Conservation (phyloP, 2,329 filamentous ascomycete genomes). For the Alternaria postmessia region DNA sequence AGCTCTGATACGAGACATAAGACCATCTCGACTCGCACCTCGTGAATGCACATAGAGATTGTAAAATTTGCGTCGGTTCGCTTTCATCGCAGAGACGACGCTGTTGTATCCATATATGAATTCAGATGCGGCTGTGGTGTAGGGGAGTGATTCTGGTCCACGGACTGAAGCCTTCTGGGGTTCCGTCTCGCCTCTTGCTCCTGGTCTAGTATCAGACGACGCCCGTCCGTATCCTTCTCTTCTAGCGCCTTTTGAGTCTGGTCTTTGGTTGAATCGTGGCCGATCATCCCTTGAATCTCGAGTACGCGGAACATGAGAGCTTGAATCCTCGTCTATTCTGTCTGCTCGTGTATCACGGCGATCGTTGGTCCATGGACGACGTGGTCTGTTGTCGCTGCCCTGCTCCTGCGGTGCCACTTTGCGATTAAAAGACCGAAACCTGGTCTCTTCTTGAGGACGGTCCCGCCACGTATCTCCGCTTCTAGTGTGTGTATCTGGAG, state of each 20-base stretch:
- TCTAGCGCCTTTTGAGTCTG: constrained; percentile 11
- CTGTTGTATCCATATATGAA: constrained; percentile 88
- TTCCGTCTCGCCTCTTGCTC: background rate
- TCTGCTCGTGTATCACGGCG: background rate
- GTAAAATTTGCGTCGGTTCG: constrained; percentile 76
- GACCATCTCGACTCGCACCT: constrained; percentile 26
- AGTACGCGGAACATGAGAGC: background rate
- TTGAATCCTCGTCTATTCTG: background rate
- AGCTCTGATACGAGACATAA: constrained; percentile 30
- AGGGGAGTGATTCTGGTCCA: constrained; percentile 60
- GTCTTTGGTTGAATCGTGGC: constrained; percentile 7
- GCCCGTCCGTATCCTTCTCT: constrained; percentile 7
- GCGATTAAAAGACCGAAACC: background rate
- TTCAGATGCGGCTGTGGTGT: constrained; percentile 87
- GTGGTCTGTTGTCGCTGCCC: background rate
- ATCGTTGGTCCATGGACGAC: background rate
- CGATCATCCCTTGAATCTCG: background rate
- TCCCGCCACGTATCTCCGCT: background rate
- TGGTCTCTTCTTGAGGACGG: background rate
- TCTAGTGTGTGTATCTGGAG: background rate
- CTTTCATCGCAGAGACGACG: constrained; percentile 79
- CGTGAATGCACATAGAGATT: constrained; percentile 73
- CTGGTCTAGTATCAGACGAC: background rate
- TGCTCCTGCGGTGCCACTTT: background rate
- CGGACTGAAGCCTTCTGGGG: background rate